Conservation (phyloP, 495 filamentous ascomycete genomes). For the Xanthoparmelia taractica region DNA sequence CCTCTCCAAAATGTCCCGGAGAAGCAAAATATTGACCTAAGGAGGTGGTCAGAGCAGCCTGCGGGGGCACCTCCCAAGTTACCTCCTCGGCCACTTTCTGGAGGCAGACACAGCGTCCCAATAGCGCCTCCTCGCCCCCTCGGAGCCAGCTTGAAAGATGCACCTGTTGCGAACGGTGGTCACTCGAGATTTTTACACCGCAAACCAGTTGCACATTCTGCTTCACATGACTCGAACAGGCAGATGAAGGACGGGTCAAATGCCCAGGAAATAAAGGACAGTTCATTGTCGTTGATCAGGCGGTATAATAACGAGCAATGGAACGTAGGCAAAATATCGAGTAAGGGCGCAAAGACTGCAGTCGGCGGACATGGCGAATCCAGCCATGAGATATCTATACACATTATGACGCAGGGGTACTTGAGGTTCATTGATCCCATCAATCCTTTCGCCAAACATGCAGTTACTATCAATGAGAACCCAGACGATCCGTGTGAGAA, state of each 20-base stretch:
- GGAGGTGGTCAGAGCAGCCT: slow-evolving; percentile 22
- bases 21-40: slow-evolving; percentile 12
- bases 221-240: background rate
- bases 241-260: background rate
- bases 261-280: background rate
- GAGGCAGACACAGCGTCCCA: background rate
- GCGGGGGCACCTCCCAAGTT: slow-evolving; percentile 27
- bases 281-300: slow-evolving; percentile 80
- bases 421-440: slow-evolving; percentile 39
- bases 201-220: background rate
- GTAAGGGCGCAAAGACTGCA: slow-evolving; percentile 36
- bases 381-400: slow-evolving; percentile 45
- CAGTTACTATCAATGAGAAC: background rate
- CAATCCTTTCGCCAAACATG: background rate
- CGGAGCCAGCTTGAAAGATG: background rate
- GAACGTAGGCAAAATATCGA: slow-evolving; percentile 73
- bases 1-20: slow-evolving; percentile 11
- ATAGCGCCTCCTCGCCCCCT: slow-evolving; percentile 26
- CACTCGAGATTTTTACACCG: background rate
- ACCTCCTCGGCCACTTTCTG: slow-evolving; percentile 26
- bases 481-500: background rate
- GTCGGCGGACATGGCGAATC: slow-evolving; percentile 27
- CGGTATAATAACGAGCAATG: slow-evolving; percentile 82
- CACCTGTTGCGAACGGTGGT: background rate
- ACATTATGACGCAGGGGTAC: slow-evolving; percentile 56